phyloP scores from a whole-genome alignment of 1,284 basidiomycete species.

The Rhodotorula glutinis region DNA sequence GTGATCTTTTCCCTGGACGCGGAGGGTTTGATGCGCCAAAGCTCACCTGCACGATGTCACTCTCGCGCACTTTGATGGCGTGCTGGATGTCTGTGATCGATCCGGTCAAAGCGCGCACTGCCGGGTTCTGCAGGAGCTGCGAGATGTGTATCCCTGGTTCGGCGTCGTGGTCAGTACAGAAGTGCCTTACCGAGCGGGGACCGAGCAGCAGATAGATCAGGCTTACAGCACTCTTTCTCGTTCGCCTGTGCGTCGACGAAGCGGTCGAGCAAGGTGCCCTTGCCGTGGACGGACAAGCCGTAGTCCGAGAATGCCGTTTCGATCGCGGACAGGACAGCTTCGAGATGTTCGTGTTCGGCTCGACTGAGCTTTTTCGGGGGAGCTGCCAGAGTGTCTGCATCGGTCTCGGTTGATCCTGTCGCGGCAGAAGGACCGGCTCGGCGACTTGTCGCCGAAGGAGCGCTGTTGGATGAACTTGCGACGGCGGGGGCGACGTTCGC shows the following conservation, averaged over 20 bases:
- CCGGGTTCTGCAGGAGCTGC: conserved; percentile 25
- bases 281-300: conserved; percentile 21
- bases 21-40: fast-evolving
- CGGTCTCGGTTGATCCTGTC: background rate
- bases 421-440: background rate
- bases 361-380: background rate
- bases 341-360: conserved; percentile 18
- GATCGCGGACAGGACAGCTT: conserved; percentile 17
- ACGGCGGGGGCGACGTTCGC: background rate
- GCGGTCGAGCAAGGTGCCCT: conserved; percentile 1
- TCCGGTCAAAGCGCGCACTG: conserved; percentile 24
- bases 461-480: background rate
- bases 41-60: conserved; percentile 31
- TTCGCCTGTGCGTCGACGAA: background rate
- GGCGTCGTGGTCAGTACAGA: background rate
- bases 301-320: conserved; percentile 27
- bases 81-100: conserved; percentile 34
- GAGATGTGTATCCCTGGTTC: conserved; percentile 33
- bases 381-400: background rate
- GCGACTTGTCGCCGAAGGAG: background rate
- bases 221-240: background rate
- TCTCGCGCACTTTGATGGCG: conserved; percentile 19
- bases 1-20: background rate
- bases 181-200: too few relatives aligned
- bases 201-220: background rate